Percentiles rank a stretch among this genome's conserved stretches.
These are phyloP conservation scores for Aspergillus ochraceus DNA, from an alignment of 2,329 filamentous ascomycete species.

Conservation along the genomic window DNA sequence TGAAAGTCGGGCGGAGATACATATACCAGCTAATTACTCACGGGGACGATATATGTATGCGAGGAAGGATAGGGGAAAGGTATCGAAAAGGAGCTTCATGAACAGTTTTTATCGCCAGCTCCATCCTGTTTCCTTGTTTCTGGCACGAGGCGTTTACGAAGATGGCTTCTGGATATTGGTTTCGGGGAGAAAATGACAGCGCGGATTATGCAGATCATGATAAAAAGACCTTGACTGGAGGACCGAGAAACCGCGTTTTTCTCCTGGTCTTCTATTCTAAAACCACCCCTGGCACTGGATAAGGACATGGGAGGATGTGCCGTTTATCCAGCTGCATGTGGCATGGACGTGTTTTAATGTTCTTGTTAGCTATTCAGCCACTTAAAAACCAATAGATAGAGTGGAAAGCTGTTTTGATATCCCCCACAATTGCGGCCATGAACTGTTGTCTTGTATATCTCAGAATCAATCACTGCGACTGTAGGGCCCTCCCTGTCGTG, in stretches of 20 bases:
- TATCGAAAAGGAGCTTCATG: slow-evolving; percentile 4
- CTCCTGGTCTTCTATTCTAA: neutral
- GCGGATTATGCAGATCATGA: slow-evolving; percentile 6
- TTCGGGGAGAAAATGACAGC: slow-evolving; percentile 6
- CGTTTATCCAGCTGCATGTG: neutral
- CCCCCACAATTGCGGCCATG: neutral
- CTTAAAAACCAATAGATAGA: slow-evolving; percentile 7
- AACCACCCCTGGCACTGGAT: slow-evolving; percentile 1
- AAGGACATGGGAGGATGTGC: slow-evolving; percentile 1
- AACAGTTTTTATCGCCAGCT: slow-evolving; percentile 11
- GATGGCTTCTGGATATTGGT: slow-evolving; percentile 20
- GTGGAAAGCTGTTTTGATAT: slow-evolving; percentile 1
- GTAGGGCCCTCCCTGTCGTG: neutral
- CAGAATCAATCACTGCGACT: neutral
- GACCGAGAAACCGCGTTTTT: neutral
- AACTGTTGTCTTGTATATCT: neutral
- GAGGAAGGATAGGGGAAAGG: neutral
- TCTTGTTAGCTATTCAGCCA: slow-evolving; percentile 1
- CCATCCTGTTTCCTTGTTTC: slow-evolving; percentile 18
- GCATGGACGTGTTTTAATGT: neutral
- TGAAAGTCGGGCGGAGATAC: slow-evolving; percentile 9
- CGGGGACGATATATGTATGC: slow-evolving; percentile 10
- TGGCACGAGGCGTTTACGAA: slow-evolving; percentile 22
- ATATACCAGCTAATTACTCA: slow-evolving; percentile 16
- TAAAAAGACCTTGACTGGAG: neutral